Conservation (phyloP, 805 yeast genomes). For the Pichia exigua region DNA sequence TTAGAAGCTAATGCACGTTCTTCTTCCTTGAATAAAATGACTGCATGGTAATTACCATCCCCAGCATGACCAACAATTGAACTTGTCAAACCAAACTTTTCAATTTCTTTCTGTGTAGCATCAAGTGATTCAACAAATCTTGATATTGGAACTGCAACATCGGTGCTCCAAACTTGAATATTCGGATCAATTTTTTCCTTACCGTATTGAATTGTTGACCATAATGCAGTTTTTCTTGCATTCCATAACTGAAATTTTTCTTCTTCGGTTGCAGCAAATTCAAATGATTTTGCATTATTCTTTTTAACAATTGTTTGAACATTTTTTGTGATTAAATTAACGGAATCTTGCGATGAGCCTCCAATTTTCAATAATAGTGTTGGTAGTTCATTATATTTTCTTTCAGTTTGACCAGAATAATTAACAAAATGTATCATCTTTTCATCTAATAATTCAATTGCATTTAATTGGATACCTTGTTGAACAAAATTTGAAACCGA, state of each 20-base stretch:
- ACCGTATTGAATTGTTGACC: slow-evolving; percentile 66
- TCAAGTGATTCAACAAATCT: slow-evolving; percentile 50
- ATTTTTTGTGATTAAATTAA: slow-evolving; percentile 41
- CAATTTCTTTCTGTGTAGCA: slow-evolving; percentile 59
- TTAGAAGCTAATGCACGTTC: slow-evolving; percentile 41
- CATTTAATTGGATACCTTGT: slow-evolving; percentile 65
- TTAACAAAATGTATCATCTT: slow-evolving; percentile 70
- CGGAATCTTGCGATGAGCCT: slow-evolving; percentile 45
- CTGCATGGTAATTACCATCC: slow-evolving; percentile 85
- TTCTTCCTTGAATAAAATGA: slow-evolving; percentile 49
- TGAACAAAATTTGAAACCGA: slow-evolving; percentile 61
- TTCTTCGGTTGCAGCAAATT: slow-evolving; percentile 55
- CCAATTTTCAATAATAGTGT: slow-evolving; percentile 71
- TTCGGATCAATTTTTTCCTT: slow-evolving; percentile 40
- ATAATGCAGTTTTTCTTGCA: slow-evolving; percentile 72
- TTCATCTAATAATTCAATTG: slow-evolving; percentile 70
- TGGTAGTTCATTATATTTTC: slow-evolving; percentile 59
- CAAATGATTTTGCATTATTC: slow-evolving; percentile 44
- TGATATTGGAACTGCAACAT: slow-evolving; percentile 85
- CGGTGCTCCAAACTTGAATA: slow-evolving; percentile 80
- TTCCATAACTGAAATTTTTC: slow-evolving; percentile 71
- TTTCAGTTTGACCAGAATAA: slow-evolving; percentile 43
- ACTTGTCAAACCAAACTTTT: slow-evolving; percentile 46
- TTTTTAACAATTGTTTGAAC: slow-evolving; percentile 37
- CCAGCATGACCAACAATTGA: slow-evolving; percentile 84